Base-by-base conservation (phyloP, 2,329 filamentous ascomycete genomes). In the Claviceps spartinae region DNA sequence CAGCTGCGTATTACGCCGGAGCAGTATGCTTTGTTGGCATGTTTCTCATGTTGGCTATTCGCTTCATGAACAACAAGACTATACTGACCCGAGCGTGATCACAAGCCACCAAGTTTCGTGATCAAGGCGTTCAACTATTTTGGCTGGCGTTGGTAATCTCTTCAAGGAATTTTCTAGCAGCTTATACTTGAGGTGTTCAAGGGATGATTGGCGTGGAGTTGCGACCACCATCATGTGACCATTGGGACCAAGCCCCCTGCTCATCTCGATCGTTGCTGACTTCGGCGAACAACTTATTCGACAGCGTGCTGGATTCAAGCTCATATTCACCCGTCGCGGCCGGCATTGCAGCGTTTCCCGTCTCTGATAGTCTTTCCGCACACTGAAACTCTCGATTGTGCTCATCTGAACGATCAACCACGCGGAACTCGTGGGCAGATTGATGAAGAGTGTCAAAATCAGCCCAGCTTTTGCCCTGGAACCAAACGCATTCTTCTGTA, bases 381-480 rank as follows among this genome's bases (percentile, higher is more conserved):
- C 58, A 59, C 24, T 63, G 57, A 42, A 65, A 61, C 50, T 65
- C 62, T 46, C 63, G 56, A 9, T 58, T 55, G 6, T 64, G 63
- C 45, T 61, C 58, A n/a, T 64, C 63, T 1, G 63, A 64, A 20
- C 63, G 55, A 37, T 65, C 62, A 1, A 65, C 56, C 6, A 60
- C 58, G 3, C 63, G 59, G 41, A 65, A 65, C 43, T 65, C 63
- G 22, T 65, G 61, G 1, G 65, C 57, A 2, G 61, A 64, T 37
- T 63, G 62, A 40, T 64, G 63, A 1, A 66, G 52, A 7, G 58
- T 56, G 24, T 61, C 59, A 49, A 65, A 66, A 48, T 65, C 61
- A 18, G 57, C 57, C 3, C 62, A 55, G 2, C 58, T 61, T 9
- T 59, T 54, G 1, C 62, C 62, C 1, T 57, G 56, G 36, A 64